Base-by-base conservation (phyloP, 1,139 yeast genomes). In the Geotrichum siamense region DNA sequence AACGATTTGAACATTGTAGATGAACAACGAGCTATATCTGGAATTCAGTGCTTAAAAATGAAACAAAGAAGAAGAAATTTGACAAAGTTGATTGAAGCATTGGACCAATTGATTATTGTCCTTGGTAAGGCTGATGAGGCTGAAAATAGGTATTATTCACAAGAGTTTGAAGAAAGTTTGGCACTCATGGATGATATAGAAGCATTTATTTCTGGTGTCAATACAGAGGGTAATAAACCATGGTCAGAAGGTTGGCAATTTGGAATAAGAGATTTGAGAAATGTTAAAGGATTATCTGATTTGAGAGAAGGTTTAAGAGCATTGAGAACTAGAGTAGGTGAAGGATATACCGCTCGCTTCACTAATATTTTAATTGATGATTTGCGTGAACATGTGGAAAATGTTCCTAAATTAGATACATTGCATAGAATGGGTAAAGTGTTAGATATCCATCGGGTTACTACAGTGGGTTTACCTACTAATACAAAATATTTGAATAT, bases 271-370 rank as follows among this genome's bases (percentile, higher is more conserved):
- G 75, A 83, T 53, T 58, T 87, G 38, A 62, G 75, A 5, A 58
- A 67, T 1, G 67, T 85, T 3, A 76, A 81, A 0, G 89, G 85
- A 0, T 64, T 87, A 28, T 59, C 67, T 0, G 72, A 74, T 27
- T 60, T 80, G n/a, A 71, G 75, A 39, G 69, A 76, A 54, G 58
- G 75, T 55, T 59, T 76, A 58, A 57, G 72, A n/a, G 68, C 66
- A 20, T 64, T 85, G 55, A 67, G 69, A 56, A 70, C 65, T 5
- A 73, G 71, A 38, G 81, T 87, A 40, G 87, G 93, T n/a, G 75
- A 73, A 41, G 76, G 79, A 5, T 82, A 78, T 53, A 75, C 80
- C 3, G 67, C 72, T 27, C 67, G 73, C 39, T 78, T 87, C 54
- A 68, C 74, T 10, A 72, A 74, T 19, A 55, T 72, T 21, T 64